Percentiles rank a stretch among this genome's conserved stretches.
These are phyloP conservation scores for Hanseniaspora taiwanica DNA, from an alignment of 805 yeast species.

Conservation along the genomic window DNA sequence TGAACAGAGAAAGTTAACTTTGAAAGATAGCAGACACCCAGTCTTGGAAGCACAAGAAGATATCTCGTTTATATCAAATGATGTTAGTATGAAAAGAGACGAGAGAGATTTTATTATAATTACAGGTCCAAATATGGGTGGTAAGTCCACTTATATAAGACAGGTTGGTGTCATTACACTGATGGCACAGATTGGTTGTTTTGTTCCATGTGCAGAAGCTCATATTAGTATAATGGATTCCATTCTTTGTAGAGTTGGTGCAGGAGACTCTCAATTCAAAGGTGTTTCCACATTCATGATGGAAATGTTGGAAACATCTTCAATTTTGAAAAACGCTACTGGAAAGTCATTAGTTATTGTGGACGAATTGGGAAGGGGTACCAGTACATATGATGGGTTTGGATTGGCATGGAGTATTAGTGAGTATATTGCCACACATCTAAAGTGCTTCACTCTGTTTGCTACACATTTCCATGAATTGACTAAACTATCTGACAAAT, in stretches of 20 bases:
- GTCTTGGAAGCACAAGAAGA: conserved; percentile 89
- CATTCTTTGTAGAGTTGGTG: conserved; percentile 93
- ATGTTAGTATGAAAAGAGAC: conserved; percentile 49
- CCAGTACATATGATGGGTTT: conserved; percentile 86
- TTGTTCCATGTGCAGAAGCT: conserved; percentile 68
- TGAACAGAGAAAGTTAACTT: conserved; percentile 32
- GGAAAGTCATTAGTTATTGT: conserved; percentile 76
- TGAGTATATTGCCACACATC: conserved; percentile 60
- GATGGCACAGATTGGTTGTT: conserved; percentile 83
- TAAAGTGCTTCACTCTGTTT: conserved; percentile 71
- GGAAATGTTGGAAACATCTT: conserved; percentile 93
- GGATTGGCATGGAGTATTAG: conserved; percentile 96
- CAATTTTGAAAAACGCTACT: conserved; percentile 79
- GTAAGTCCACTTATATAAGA: conserved; percentile 85
- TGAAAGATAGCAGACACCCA: conserved; percentile 84
- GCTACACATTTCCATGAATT: conserved; percentile 98
- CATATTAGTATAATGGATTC: conserved; percentile 81
- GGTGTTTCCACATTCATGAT: conserved; percentile 97
- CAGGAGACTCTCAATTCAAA: conserved; percentile 93
- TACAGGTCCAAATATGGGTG: conserved; percentile 97
- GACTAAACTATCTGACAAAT: conserved; percentile 58
- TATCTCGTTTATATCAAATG: conserved; percentile 81
- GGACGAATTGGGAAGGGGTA: conserved; percentile 83
- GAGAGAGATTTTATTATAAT: conserved; percentile 63
- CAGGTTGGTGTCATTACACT: conserved; percentile 80